Evolutionary conservation across 345 rosid species (phyloP).

Genomic region (Melaleuca quinquenervia): DNA sequence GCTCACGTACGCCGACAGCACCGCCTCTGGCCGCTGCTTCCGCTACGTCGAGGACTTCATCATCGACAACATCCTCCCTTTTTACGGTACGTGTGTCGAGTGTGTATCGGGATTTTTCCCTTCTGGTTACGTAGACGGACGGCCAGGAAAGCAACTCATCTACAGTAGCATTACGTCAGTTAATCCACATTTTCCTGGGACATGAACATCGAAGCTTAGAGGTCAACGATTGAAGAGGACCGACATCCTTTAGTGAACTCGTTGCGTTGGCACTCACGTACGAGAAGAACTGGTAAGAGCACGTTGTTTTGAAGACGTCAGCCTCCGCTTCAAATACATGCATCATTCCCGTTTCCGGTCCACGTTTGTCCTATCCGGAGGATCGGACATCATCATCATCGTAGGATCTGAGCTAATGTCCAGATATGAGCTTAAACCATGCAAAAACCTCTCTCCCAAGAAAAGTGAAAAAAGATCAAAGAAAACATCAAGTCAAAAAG

Average conservation of each 20-base stretch:
- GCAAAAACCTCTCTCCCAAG: too few relatives aligned
- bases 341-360: too few relatives aligned
- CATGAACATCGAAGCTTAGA: too few relatives aligned
- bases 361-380: background rate
- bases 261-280: background rate
- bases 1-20: conserved; percentile 46
- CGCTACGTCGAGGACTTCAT: conserved; percentile 39
- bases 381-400: background rate
- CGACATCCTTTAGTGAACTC: background rate
- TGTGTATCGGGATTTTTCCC: background rate
- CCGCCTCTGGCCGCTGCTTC: conserved; percentile 46
- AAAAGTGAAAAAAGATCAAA: too few relatives aligned
- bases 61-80: conserved; percentile 36
- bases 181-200: background rate
- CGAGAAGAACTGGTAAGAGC: background rate
- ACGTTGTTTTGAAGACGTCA: background rate
- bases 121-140: background rate
- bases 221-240: background rate
- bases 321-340: background rate
- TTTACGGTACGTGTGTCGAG: conserved; percentile 21
- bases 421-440: too few relatives aligned
- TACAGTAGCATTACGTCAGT: background rate
- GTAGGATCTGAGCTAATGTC: too few relatives aligned
- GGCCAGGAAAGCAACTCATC: background rate
- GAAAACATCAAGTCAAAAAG: background rate